phyloP scores from a whole-genome alignment of 164 flowering plant species.

The Echeveria elegans region DNA sequence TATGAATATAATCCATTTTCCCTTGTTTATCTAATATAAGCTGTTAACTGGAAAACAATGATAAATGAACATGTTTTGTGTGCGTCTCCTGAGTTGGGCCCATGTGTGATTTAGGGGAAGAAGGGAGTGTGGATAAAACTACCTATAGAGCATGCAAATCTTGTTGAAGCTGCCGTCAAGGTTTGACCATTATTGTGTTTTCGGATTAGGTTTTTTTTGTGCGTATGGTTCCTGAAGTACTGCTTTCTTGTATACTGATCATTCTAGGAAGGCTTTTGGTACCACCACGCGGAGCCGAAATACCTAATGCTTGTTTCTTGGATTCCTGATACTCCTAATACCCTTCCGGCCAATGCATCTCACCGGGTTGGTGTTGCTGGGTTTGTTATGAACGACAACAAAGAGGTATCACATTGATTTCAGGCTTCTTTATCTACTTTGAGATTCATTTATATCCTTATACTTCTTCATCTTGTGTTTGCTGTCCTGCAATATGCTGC shows the following conservation, averaged over 20 bases:
- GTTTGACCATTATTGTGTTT: conserved; percentile 14
- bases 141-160: conserved; percentile 36
- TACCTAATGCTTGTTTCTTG: conserved; percentile 53
- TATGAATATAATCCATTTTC: not conserved
- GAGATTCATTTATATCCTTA: not conserved
- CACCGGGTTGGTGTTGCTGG: conserved; percentile 51
- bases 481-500: not conserved
- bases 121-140: conserved; percentile 40
- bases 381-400: conserved; percentile 37
- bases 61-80: not conserved
- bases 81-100: no score
- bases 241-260: not conserved
- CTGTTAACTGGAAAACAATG: not conserved
- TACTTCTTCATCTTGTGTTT: not conserved
- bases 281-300: conserved; percentile 48
- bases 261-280: conserved; percentile 47
- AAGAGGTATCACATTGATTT: conserved; percentile 25
- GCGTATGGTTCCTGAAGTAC: not conserved
- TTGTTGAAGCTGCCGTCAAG: conserved; percentile 48
- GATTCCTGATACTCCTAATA: conserved; percentile 32
- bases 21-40: not conserved
- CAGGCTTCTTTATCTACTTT: not conserved
- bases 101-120: conserved; percentile 10
- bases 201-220: not conserved
- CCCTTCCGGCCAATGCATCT: conserved; percentile 52